Evolutionary conservation across 805 yeast species (phyloP), one percentile per base, ranked within the genome.

Genomic region (Teunomyces stri): DNA sequence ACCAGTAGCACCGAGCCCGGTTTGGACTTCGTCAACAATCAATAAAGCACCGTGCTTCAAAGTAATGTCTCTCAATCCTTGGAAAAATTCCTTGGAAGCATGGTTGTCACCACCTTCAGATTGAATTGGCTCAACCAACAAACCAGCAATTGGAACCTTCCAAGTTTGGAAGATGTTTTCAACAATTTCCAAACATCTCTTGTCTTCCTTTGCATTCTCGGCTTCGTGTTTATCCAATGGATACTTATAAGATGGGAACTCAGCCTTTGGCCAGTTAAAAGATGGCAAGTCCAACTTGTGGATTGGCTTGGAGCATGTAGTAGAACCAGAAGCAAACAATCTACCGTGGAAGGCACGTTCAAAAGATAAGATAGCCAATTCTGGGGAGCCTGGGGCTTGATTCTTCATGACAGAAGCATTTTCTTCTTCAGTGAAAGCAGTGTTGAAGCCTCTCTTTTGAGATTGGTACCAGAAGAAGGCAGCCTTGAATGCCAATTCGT

Each of bases 201-300:
- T 81, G 70, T 91, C 98, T 72, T 90, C 97, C 43, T 74, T 66
- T 42, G 74, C 71, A 79, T 91, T 91, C 55, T 71, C 82, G 42
- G 74, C 82, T 36, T 62, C 81, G 64, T 82, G 62, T 44, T 80
- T 76, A 47, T 82, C 91, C 61, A 90, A 78, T 49, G 98, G 98
- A 68, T 89, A 91, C 68, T 84, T 74, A 69, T 89, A 84, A 44
- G 78, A 58, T 54, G 98, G 98, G 75, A 84, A 91, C 53, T 89
- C 89, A 47, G 97, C 97, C 67, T 87, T 90, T 63, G 98, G 98
- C 97, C 97, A 91, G 62, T 88, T 81, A 75, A 91, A 91, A 5
- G 96, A 83, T 51, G 98, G 98, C 71, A 92, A 75, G 68, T 85
- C 91, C 68, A 91, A 74, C 74, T 92, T 91, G 77, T 91, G 98